These are phyloP conservation scores for Phytophthora idaei DNA, from an alignment of 352 stramenopile species.

Conservation along the genomic window DNA sequence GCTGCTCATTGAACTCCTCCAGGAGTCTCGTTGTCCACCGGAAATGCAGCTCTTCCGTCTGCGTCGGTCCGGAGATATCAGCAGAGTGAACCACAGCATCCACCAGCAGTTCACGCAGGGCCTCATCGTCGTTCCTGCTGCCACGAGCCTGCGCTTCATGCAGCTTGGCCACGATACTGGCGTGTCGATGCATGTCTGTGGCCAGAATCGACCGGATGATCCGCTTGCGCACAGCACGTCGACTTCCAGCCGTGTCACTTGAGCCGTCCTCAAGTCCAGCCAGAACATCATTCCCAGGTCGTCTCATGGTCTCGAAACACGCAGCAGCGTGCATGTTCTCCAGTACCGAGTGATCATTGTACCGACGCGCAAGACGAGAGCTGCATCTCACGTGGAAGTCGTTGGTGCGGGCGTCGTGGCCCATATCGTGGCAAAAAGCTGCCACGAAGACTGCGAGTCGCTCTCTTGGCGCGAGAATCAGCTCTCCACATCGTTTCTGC, in stretches of 20 bases:
- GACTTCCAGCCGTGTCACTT: slow-evolving; percentile 23
- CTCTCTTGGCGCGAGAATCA: slow-evolving; percentile 60
- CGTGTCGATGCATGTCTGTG: slow-evolving; percentile 86
- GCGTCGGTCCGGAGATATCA: slow-evolving; percentile 78
- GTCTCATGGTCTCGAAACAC: slow-evolving; percentile 82
- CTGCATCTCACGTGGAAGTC: slow-evolving; percentile 85
- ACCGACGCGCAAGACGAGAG: slow-evolving; percentile 80
- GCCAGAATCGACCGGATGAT: slow-evolving; percentile 83
- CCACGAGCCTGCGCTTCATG: slow-evolving; percentile 70
- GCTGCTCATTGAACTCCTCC: slow-evolving; percentile 86
- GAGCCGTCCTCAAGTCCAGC: slow-evolving; percentile 42
- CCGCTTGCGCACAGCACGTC: slow-evolving; percentile 57
- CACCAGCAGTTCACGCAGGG: slow-evolving; percentile 67
- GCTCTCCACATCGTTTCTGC: slow-evolving; percentile 32
- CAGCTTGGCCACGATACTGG: slow-evolving; percentile 68
- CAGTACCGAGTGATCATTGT: slow-evolving; percentile 89
- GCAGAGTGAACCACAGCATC: slow-evolving; percentile 81
- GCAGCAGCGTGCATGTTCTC: slow-evolving; percentile 89
- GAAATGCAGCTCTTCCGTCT: slow-evolving; percentile 56
- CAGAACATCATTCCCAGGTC: slow-evolving; percentile 72
- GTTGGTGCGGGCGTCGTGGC: slow-evolving; percentile 89
- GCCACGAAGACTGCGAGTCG: slow-evolving; percentile 81
- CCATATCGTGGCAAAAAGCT: slow-evolving; percentile 88
- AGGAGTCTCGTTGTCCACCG: slow-evolving; percentile 72
- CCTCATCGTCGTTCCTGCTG: slow-evolving; percentile 58